Conservation (phyloP, 192 early-diverging fungal genomes). For the Diversispora epigaea region DNA sequence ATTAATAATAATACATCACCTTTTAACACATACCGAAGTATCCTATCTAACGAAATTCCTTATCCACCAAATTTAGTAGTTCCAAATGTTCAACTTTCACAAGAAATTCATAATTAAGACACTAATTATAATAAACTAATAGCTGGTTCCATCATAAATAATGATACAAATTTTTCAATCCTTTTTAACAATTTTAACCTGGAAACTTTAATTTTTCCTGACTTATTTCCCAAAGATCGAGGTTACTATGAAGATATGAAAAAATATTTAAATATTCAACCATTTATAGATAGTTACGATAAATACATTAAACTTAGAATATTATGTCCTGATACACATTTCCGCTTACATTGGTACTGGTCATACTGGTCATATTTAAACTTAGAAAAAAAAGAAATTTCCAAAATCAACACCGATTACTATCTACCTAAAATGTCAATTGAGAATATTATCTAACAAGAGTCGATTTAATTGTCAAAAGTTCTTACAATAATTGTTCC, state of each 20-base stretch:
- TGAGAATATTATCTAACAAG: neutral
- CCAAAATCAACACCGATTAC: neutral
- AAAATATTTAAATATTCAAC: neutral
- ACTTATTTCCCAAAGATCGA: neutral
- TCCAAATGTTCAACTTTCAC: neutral
- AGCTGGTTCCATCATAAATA: neutral
- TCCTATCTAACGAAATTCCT: neutral
- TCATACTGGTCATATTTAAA: neutral
- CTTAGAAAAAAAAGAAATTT: constrained; percentile 4
- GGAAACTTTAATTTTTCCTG: neutral
- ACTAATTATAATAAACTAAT: neutral
- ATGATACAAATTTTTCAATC: neutral
- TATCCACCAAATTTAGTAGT: constrained; percentile 1
- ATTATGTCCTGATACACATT: neutral
- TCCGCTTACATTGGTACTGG: constrained; percentile 12
- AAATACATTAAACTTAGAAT: constrained; percentile 21
- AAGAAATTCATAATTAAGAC: constrained; percentile 18
- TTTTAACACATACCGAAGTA: neutral
- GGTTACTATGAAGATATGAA: neutral
- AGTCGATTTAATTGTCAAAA: neutral
- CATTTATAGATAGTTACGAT: neutral
- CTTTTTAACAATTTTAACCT: neutral
- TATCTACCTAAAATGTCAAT: neutral
- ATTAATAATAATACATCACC: neutral
- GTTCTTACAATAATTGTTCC: neutral